Evolutionary conservation across 257 asterid genomes (phyloP).

Genomic region (Phtheirospermum japonicum): DNA sequence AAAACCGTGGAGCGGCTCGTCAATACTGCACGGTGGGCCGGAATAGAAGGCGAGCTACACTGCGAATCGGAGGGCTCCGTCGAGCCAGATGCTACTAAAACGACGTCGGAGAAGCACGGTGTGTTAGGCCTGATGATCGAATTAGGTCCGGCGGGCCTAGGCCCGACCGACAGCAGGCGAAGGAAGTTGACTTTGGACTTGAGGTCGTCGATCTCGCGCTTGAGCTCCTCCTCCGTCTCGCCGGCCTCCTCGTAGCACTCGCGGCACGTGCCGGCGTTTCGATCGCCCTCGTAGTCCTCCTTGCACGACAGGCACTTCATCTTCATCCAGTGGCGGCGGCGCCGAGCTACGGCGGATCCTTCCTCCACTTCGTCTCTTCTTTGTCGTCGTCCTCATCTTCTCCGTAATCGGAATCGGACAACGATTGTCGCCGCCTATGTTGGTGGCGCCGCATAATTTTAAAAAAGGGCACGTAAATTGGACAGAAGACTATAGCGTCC

Average conservation of each 20-base stretch:
- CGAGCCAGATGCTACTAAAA: too few relatives aligned
- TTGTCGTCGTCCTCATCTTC: conserved; percentile 17
- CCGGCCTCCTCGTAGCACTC: conserved; percentile 96
- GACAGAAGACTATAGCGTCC: too few relatives aligned
- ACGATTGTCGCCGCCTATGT: conserved; percentile 21
- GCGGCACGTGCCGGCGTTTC: conserved; percentile 78
- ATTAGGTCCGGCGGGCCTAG: too few relatives aligned
- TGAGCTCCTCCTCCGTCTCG: conserved; percentile 85
- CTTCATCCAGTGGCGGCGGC: conserved; percentile 24
- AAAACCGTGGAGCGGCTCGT: too few relatives aligned
- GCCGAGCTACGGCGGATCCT: conserved; percentile 27
- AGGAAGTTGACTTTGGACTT: conserved; percentile 77
- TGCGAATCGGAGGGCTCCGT: too few relatives aligned
- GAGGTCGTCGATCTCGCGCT: conserved; percentile 82
- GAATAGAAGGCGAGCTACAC: too few relatives aligned
- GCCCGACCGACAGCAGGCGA: conserved; percentile 37
- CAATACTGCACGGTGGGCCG: too few relatives aligned
- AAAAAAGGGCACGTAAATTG: too few relatives aligned
- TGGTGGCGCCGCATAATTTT: conserved; percentile 30
- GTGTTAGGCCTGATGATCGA: too few relatives aligned
- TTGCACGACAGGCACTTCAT: conserved; percentile 83
- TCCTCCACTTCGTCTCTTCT: conserved; percentile 29
- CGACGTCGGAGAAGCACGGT: too few relatives aligned
- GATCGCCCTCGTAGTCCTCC: conserved; percentile 58
- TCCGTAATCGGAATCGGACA: conserved; percentile 31